Evolutionary conservation across 441 rosid species (phyloP), one percentile per base, ranked within the genome.

Genomic region (Gossypium schwendimanii): DNA sequence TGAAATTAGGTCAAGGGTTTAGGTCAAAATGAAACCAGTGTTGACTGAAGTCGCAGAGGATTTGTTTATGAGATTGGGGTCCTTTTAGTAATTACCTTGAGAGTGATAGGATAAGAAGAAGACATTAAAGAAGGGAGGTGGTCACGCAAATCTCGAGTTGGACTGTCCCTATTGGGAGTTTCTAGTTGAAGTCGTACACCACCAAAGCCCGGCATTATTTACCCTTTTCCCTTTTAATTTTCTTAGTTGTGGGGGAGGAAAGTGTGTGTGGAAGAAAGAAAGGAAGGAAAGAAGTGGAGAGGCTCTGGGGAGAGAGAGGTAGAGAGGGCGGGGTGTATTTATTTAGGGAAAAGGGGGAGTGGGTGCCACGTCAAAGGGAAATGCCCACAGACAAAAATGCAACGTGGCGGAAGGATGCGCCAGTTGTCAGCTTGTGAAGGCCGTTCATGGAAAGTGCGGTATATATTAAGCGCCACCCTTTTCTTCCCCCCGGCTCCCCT

Each of bases 71-170:
- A 28, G 33, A 4, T 45, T 12, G 50, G 12, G 52, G 52, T 47
- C 52, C 52, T 11, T 12, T 14, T 47, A 47, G 52, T 63, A 6
- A 12, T 11, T 73, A 92, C 98, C 93, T 85, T 86, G 80, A 93
- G 91, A 76, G 93, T 78, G 77, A 93, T 83, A 17, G 93, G 98
- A 63, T 66, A 85, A 71, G 80, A 83, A 68, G 89, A 82, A 61
- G 93, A 76, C 73, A 88, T 72, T 59, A 83, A 65, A 79, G 88
- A 75, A 0, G 87, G 82, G 69, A 77, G 80, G 53, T 75, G 81
- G 49, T 75, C 87, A 78, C 83, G 78, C 11, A 83, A 55, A 68
- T 85, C 85, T 69, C 79, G 87, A 77, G 89, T 81, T 4, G 73
- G 78, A 58, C 86, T 76, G 77, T 76, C 73, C 23, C 82, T 76